These are phyloP conservation scores for Nectriaceae sp. DNA, from an alignment of 2,329 filamentous ascomycete species.

Conservation along the genomic window DNA sequence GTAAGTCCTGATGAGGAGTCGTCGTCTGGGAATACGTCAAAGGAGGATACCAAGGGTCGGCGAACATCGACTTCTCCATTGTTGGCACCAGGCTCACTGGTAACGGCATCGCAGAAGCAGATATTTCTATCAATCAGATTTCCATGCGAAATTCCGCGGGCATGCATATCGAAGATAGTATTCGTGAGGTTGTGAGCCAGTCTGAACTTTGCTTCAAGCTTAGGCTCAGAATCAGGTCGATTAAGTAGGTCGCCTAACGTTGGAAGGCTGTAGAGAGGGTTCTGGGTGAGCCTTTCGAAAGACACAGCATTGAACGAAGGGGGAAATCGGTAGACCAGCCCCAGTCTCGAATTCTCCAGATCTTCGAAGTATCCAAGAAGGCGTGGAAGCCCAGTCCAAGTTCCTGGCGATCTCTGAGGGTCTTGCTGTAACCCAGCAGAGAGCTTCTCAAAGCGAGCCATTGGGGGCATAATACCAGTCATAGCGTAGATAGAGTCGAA, in stretches of 20 bases:
- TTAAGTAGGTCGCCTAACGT: constrained; percentile 57
- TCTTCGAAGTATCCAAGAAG: constrained; percentile 76
- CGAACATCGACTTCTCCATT: constrained; percentile 62
- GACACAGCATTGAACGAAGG: constrained; percentile 61
- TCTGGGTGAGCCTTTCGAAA: constrained; percentile 52
- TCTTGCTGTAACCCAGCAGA: constrained; percentile 59
- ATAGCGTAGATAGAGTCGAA: constrained; percentile 64
- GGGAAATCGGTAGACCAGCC: constrained; percentile 75
- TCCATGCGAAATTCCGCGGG: constrained; percentile 68
- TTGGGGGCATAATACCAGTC: constrained; percentile 64
- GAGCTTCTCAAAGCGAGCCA: constrained; percentile 65
- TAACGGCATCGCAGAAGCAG: constrained; percentile 59
- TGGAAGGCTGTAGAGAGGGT: constrained; percentile 51
- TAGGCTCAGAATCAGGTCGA: constrained; percentile 58
- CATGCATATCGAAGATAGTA: constrained; percentile 73
- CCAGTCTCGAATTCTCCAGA: constrained; percentile 67
- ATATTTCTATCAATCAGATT: constrained; percentile 69
- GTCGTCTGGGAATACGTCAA: constrained; percentile 64
- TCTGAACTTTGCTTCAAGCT: constrained; percentile 74
- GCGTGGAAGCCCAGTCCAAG: constrained; percentile 63
- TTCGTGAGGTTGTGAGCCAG: constrained; percentile 72
- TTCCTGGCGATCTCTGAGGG: constrained; percentile 50
- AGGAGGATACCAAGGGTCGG: constrained; percentile 70
- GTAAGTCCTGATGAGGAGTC: constrained; percentile 18
- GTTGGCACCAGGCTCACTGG: constrained; percentile 41